Evolutionary conservation across 1,284 basidiomycete genomes (phyloP), one percentile per base, ranked within the genome.

Genomic region (Hymenochaete sp.): DNA sequence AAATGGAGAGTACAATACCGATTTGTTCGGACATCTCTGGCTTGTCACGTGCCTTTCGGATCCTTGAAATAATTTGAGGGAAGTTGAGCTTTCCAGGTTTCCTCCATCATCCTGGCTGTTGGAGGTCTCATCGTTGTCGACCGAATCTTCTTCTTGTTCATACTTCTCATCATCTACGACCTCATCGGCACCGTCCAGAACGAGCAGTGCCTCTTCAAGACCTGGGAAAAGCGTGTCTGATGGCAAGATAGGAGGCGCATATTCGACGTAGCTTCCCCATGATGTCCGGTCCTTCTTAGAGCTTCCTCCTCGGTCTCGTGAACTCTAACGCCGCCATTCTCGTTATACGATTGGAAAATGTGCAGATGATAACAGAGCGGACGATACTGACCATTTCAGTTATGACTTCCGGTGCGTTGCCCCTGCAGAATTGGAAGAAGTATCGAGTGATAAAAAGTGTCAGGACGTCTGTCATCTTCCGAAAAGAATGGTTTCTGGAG

Each of bases 241-340:
- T 26, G 48, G 48, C 16, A 49, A 33, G 19, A 49, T 27, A 3
- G 48, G 48, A 13, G 48, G 43, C 7, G 48, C 43, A 31, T 24
- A 22, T 26, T 49, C 48, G 19, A 10, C 31, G 37, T 49, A 49
- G 11, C 38, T 28, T 36, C 44, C 48, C 48, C 48, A 49, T 26
- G 25, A 43, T 26, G 43, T 45, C 10, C 42, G 38, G 40, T 49
- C 48, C n/a, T n/a, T n/a, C n/a, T n/a, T n/a, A n/a, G n/a, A n/a
- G n/a, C n/a, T n/a, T n/a, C n/a, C n/a, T 3, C 35, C 18, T 9
- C 35, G 8, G 11, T 22, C 35, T 6, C 9, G 35, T n/a, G n/a
- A n/a, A n/a, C n/a, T n/a, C n/a, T n/a, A n/a, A n/a, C n/a, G n/a
- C n/a, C n/a, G n/a, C n/a, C n/a, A n/a, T n/a, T n/a, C n/a, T n/a